Evolutionary conservation across 148 eudicot genomes (phyloP), one percentile per base, ranked within the genome.

Genomic region (Heliosperma pusillum): DNA sequence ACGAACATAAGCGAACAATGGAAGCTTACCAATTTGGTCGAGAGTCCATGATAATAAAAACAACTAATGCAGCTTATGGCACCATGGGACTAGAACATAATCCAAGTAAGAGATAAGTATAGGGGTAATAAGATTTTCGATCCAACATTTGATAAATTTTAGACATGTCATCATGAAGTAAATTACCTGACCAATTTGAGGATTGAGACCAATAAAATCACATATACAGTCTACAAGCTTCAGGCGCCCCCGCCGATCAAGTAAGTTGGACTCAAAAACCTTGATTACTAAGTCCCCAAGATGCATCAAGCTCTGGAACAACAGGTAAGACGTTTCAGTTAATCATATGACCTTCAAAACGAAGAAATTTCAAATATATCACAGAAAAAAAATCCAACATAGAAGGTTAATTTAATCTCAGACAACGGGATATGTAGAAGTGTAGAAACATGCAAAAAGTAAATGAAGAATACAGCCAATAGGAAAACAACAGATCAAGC

Each of bases 181-280:
- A 78, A 79, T 79, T 81, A 95, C 99, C 97, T 92, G 97, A 69
- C 93, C 88, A 81, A 89, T 85, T 70, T 84, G 80, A 63, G 99
- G 96, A 79, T 78, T 81, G 33, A 95, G 79, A 69, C 74, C 74
- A 66, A 95, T 83, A 75, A 90, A 89, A 83, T 83, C 85, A 84
- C 90, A 95, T 27, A 92, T 83, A 88, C 93, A 95, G 62, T 82
- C 88, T 61, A 92, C 82, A 82, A 95, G 81, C 90, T 87, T 90
- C 36, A 80, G 74, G 33, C 99, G 97, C 72, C 88, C 96, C 58
- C 22, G 63, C 96, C 99, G 89, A 88, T 95, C 97, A 72, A 87
- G 86, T 58, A 86, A 77, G 65, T 82, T 81, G 72, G 83, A 83
- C 62, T 89, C 94, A 10, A 84, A 84, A 76, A 90, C 80, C 86